A percentile compares a stretch with the other conserved stretches of the same genome.
Evolutionary conservation across 2,329 filamentous ascomycete species (phyloP).

Genomic region (Exophiala mesophila): DNA sequence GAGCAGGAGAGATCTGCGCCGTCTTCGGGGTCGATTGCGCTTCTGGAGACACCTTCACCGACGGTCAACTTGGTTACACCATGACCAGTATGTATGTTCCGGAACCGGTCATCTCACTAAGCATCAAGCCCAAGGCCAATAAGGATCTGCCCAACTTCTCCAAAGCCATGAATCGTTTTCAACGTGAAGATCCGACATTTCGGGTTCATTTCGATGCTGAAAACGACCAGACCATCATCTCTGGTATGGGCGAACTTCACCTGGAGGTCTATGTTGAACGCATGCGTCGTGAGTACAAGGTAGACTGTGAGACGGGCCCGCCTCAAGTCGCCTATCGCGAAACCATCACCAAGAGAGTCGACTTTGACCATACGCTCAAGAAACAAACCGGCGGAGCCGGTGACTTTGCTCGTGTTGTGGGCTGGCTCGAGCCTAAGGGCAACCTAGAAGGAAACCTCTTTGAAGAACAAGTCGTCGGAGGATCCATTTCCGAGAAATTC

Average conservation of each 20-base stretch:
- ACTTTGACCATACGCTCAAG: slow-evolving; percentile 90
- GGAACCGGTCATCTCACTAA: slow-evolving; percentile 95
- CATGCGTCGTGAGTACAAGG: slow-evolving; percentile 92
- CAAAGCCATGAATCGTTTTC: slow-evolving; percentile 98
- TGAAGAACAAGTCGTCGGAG: slow-evolving; percentile 80
- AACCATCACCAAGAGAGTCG: slow-evolving; percentile 72
- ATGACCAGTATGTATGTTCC: slow-evolving; percentile 98
- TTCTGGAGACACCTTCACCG: slow-evolving; percentile 96
- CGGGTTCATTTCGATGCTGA: slow-evolving; percentile 87
- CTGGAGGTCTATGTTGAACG: slow-evolving; percentile 97
- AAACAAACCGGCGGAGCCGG: slow-evolving; percentile 94
- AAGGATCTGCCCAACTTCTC: slow-evolving; percentile 92
- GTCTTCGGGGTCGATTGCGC: slow-evolving; percentile 98
- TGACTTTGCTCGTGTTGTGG: slow-evolving; percentile 88
- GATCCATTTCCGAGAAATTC: slow-evolving; percentile 92
- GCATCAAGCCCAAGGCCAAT: slow-evolving; percentile 90
- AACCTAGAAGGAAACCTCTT: slow-evolving; percentile 72
- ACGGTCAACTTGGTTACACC: slow-evolving; percentile 83
- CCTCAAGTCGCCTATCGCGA: slow-evolving; percentile 97
- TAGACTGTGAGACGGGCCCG: slow-evolving; percentile 91
- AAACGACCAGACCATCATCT: slow-evolving; percentile 95
- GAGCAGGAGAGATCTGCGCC: slow-evolving; percentile 95
- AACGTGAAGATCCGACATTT: slow-evolving; percentile 97
- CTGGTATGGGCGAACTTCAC: slow-evolving; percentile 96
- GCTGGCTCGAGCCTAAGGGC: slow-evolving; percentile 82